phyloP scores from a whole-genome alignment of 495 filamentous ascomycete genomes.

The Penicillium coffeae region DNA sequence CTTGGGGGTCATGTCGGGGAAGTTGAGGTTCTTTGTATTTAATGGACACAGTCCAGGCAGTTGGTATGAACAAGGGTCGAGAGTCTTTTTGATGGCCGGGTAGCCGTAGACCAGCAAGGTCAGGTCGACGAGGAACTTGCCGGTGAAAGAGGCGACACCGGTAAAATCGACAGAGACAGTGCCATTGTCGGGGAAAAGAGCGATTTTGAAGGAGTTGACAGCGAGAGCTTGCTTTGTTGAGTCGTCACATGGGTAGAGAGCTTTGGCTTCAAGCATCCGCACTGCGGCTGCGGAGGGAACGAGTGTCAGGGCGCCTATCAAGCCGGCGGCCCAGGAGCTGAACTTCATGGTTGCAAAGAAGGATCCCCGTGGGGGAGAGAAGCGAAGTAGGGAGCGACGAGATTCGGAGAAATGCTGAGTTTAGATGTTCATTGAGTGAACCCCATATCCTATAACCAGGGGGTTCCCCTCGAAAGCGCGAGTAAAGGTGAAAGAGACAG shows the following conservation, averaged over 20 bases:
- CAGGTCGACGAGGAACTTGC: slow-evolving; percentile 68
- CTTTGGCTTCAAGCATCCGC: slow-evolving; percentile 53
- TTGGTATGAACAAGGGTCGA: slow-evolving; percentile 66
- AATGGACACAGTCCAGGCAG: slow-evolving; percentile 67
- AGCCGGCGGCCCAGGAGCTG: slow-evolving; percentile 11
- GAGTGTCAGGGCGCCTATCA: slow-evolving; percentile 27
- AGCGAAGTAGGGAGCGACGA: not conserved
- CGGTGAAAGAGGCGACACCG: slow-evolving; percentile 68
- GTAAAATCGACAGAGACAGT: slow-evolving; percentile 63
- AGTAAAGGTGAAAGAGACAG: not conserved
- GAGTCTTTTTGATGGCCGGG: slow-evolving; percentile 49
- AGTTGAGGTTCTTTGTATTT: not conserved
- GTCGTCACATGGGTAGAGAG: slow-evolving; percentile 63
- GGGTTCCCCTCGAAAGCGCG: not conserved
- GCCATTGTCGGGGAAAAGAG: slow-evolving; percentile 63
- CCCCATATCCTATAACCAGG: not conserved
- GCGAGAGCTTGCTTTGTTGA: slow-evolving; percentile 54
- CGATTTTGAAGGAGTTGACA: slow-evolving; percentile 66
- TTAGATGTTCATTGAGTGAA: not conserved
- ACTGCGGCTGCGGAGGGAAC: slow-evolving; percentile 46
- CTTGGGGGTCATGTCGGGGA: slow-evolving; percentile 45
- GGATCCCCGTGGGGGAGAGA: not conserved
- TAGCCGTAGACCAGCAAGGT: slow-evolving; percentile 73
- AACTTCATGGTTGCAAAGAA: slow-evolving; percentile 10
- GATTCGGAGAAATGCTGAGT: not conserved